These are phyloP conservation scores for Aspergillus steynii DNA, from an alignment of 495 filamentous ascomycete genomes.

Conservation along the genomic window DNA sequence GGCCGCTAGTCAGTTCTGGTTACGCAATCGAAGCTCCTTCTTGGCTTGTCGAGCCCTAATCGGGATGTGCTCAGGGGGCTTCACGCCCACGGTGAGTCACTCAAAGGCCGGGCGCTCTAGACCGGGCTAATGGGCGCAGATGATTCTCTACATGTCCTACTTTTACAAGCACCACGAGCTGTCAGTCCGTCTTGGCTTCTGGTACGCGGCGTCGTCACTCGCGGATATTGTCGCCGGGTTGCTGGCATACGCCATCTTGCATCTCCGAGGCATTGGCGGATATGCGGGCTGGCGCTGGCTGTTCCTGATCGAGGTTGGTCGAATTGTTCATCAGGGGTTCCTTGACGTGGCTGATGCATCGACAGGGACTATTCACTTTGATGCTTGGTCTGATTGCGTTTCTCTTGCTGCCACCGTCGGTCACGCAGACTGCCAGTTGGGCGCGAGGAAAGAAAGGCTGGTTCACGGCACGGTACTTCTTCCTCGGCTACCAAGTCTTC, in stretches of 20 bases:
- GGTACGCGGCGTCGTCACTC: slow-evolving; percentile 60
- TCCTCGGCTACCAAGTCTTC: neutral
- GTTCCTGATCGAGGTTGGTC: slow-evolving; percentile 47
- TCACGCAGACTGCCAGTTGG: slow-evolving; percentile 64
- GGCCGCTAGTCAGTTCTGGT: slow-evolving; percentile 58
- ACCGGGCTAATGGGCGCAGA: slow-evolving; percentile 12
- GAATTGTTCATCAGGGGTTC: neutral
- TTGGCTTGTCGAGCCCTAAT: slow-evolving; percentile 61
- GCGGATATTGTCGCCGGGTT: slow-evolving; percentile 48
- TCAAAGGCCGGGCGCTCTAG: slow-evolving; percentile 33
- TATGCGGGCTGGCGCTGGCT: slow-evolving; percentile 36
- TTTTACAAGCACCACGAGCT: slow-evolving; percentile 69
- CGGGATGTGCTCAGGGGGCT: slow-evolving; percentile 67
- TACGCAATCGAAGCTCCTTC: slow-evolving; percentile 61
- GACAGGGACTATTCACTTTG: slow-evolving; percentile 45
- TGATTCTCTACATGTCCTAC: slow-evolving; percentile 66
- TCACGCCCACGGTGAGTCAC: slow-evolving; percentile 47
- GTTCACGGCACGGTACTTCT: slow-evolving; percentile 61
- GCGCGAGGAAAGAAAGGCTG: slow-evolving; percentile 68
- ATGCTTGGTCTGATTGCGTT: slow-evolving; percentile 59
- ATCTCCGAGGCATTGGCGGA: slow-evolving; percentile 35
- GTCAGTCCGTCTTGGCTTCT: slow-evolving; percentile 59
- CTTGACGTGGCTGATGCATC: neutral
- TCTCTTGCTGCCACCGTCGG: slow-evolving; percentile 63
- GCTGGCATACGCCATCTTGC: slow-evolving; percentile 50